phyloP scores from a whole-genome alignment of 1,139 yeast species.

The Blastobotrys capitulatus region DNA sequence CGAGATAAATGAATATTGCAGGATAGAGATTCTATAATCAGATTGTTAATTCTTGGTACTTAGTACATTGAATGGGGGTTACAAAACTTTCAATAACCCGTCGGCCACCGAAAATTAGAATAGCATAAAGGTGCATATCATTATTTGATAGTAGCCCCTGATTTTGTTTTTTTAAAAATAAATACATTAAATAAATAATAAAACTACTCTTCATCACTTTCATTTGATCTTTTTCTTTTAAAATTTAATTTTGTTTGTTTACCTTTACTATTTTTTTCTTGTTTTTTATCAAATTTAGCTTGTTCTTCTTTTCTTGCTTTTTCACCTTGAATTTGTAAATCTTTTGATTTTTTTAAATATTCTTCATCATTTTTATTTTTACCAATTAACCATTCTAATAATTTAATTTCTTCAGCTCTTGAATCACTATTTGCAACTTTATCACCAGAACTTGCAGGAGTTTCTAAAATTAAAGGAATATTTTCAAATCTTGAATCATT shows the following conservation, averaged over 20 bases:
- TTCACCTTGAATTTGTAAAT: conserved; percentile 41
- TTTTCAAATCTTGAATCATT: conserved; percentile 56
- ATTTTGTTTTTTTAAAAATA: too few species aligned
- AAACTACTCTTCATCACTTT: too few species aligned
- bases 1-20: too few species aligned
- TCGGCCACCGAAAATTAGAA: too few species aligned
- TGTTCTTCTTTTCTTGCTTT: conserved; percentile 29
- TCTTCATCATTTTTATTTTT: conserved; percentile 51
- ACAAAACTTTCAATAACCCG: too few species aligned
- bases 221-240: conserved; percentile 9
- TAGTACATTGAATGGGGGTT: too few species aligned
- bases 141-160: too few species aligned
- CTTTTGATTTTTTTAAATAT: conserved; percentile 42
- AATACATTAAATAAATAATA: too few species aligned
- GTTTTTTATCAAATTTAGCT: conserved; percentile 26
- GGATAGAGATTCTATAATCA: too few species aligned
- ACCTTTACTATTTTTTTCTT: conserved; percentile 13
- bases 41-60: too few species aligned
- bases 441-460: conserved; percentile 57
- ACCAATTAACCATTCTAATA: conserved; percentile 64
- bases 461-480: conserved; percentile 83
- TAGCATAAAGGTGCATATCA: too few species aligned
- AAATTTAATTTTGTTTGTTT: conserved; percentile 13
- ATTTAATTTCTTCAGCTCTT: conserved; percentile 73
- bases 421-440: conserved; percentile 35